phyloP scores from a whole-genome alignment of 1,284 basidiomycete species.

The Leccinum pachyderme region DNA sequence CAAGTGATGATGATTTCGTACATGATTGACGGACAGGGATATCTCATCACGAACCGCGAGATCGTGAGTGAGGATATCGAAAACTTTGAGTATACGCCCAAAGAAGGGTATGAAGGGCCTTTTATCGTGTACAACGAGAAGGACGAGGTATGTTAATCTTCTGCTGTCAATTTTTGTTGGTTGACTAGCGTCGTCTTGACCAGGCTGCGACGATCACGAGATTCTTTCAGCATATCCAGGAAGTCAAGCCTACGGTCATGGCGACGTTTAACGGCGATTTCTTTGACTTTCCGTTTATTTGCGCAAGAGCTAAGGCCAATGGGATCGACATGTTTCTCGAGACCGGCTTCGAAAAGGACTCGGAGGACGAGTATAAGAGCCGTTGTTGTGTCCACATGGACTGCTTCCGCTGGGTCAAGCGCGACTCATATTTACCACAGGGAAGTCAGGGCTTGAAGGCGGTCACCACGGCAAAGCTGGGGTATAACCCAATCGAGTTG shows the following conservation, averaged over 20 bases:
- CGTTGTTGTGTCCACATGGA: slow-evolving; percentile 97
- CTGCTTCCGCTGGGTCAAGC: slow-evolving; percentile 99
- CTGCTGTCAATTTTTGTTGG: not conserved
- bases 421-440: slow-evolving; percentile 99
- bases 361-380: slow-evolving; percentile 95
- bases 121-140: slow-evolving; percentile 96
- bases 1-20: slow-evolving; percentile 99
- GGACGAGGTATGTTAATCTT: slow-evolving; percentile 66
- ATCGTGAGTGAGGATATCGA: slow-evolving; percentile 98
- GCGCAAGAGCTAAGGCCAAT: slow-evolving; percentile 81
- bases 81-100: slow-evolving; percentile 98
- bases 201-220: slow-evolving; percentile 77
- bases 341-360: slow-evolving; percentile 90
- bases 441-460: slow-evolving; percentile 99
- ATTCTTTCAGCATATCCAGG: slow-evolving; percentile 94
- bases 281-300: slow-evolving; percentile 99
- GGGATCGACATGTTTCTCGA: slow-evolving; percentile 97
- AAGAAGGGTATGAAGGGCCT: slow-evolving; percentile 96
- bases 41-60: slow-evolving; percentile 96
- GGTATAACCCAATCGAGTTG: slow-evolving; percentile 96
- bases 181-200: not conserved
- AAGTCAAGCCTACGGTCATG: slow-evolving; percentile 94
- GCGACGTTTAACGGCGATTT: slow-evolving; percentile 99
- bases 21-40: slow-evolving; percentile 96
- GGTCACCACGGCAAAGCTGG: slow-evolving; percentile 95